Conservation (phyloP, 108 stramenopile genomes). For the Skeletonema tropicum region DNA sequence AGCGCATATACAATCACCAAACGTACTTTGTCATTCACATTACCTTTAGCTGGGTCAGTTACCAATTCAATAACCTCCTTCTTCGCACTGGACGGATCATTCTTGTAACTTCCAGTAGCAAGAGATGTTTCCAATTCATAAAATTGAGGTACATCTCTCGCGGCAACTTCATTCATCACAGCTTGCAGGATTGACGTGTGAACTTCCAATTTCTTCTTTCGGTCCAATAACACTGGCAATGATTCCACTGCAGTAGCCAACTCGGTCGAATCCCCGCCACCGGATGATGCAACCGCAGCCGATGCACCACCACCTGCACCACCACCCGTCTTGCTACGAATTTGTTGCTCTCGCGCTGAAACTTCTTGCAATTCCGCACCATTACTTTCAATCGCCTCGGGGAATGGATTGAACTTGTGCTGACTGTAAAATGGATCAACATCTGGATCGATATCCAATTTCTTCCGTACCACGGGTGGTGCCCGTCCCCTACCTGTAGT, state of each 20-base stretch:
- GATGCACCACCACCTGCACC: conserved; percentile 49
- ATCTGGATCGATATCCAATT: conserved; percentile 94
- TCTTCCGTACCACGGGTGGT: conserved; percentile 72
- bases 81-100: conserved; percentile 75
- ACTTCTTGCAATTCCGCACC: conserved; percentile 94
- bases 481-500: conserved; percentile 39
- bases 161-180: conserved; percentile 96
- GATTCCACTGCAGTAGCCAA: conserved; percentile 92
- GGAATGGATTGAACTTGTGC: conserved; percentile 95
- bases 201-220: conserved; percentile 94
- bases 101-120: conserved; percentile 85
- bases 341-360: conserved; percentile 72
- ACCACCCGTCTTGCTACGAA: conserved; percentile 73
- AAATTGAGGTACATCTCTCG: conserved; percentile 95
- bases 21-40: conserved; percentile 94
- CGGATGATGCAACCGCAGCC: conserved; percentile 80
- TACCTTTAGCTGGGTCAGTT: conserved; percentile 86
- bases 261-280: conserved; percentile 52
- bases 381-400: conserved; percentile 97
- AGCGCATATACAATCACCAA: conserved; percentile 87
- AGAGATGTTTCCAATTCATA: conserved; percentile 90
- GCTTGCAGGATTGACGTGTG: conserved; percentile 97
- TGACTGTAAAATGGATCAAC: conserved; percentile 82
- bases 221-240: conserved; percentile 91
- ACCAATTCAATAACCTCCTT: conserved; percentile 80